Evolutionary conservation across 1,139 yeast genomes (phyloP).

Genomic region (Yamadazyma diospyri): DNA sequence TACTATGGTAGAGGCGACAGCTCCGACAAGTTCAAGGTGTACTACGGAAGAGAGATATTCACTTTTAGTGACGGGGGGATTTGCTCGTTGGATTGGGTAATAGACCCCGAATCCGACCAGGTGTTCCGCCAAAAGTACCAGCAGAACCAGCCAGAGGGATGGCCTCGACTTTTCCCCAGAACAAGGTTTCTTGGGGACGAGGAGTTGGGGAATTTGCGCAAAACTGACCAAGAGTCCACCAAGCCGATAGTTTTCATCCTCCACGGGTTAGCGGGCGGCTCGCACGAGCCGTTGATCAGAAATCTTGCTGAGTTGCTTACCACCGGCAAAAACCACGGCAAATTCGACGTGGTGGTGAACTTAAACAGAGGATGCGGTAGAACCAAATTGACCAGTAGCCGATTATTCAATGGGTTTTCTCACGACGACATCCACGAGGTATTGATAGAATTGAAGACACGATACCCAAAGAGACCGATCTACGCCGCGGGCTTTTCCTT

Average conservation of each 20-base stretch:
- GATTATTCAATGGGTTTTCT: slow-evolving; percentile 70
- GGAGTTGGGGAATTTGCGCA: slow-evolving; percentile 22
- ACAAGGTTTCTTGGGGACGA: slow-evolving; percentile 63
- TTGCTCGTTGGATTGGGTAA: slow-evolving; percentile 76
- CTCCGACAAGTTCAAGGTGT: slow-evolving; percentile 50
- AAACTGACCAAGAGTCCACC: slow-evolving; percentile 14
- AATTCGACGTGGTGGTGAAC: slow-evolving; percentile 65
- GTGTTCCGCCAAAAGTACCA: slow-evolving; percentile 47
- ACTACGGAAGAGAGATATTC: slow-evolving; percentile 75
- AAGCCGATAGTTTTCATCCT: slow-evolving; percentile 67
- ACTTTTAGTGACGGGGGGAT: slow-evolving; percentile 61
- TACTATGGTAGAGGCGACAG: slow-evolving; percentile 58
- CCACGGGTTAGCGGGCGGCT: slow-evolving; percentile 92
- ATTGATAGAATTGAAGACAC: slow-evolving; percentile 46
- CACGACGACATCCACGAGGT: slow-evolving; percentile 70
- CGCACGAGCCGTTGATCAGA: slow-evolving; percentile 83
- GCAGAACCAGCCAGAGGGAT: slow-evolving; percentile 59
- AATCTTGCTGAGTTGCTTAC: slow-evolving; percentile 46
- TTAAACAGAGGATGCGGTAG: slow-evolving; percentile 88
- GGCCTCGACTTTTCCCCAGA: slow-evolving; percentile 76
- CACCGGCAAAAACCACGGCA: slow-evolving; percentile 19
- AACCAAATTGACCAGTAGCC: slow-evolving; percentile 71
- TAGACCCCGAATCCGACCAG: slow-evolving; percentile 44
- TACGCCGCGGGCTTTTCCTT: slow-evolving; percentile 81
- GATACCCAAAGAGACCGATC: slow-evolving; percentile 70